Evolutionary conservation across 2,329 filamentous ascomycete genomes (phyloP), one percentile per base, ranked within the genome.

Genomic region (Apiospora sp.): DNA sequence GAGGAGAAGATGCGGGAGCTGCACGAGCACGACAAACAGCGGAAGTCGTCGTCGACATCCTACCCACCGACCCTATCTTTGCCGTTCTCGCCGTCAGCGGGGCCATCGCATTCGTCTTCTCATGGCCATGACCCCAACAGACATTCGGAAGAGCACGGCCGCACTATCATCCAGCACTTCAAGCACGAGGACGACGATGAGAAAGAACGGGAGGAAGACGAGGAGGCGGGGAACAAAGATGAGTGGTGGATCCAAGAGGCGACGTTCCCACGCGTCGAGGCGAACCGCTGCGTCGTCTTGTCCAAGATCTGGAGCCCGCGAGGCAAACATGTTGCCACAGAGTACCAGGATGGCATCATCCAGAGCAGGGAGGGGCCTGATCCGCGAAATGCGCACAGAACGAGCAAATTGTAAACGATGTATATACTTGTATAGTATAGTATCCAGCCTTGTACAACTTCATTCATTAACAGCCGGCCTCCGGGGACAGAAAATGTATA

Each of bases 201-300:
- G 30, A 30, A 41, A n/a, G 34, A 41, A 13, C 16, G 10, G 19
- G 30, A 37, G 5, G 54, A 61, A 3, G 30, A 61, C 2, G 30
- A 37, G 14, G 58, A 41, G 14, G 58, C 37, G 3, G 58, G 13
- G 1, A 73, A 74, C 14, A 82, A 81, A 4, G 80, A 82, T 3
- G 81, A 81, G 16, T 90, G 88, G 87, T 90, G 88, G 88, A 77
- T 89, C 22, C 86, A 88, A 77, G 88, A 90, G 77, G 81, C 82
- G 0, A 83, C 77, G 44, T 89, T 87, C 77, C 86, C 88, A 4
- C 79, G 87, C 30, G 81, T 84, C 3, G 84, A 80, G 30, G 83
- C 85, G 2, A 86, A 86, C 0, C 81, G 87, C 58, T 85, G 83
- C 2, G 82, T 87, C 68, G 79, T 89, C 73, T 81, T 86, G 77